Evolutionary conservation across 768 basidiomycete species (phyloP), one percentile per base, ranked within the genome.

Genomic region (Tephrocybe sp.): DNA sequence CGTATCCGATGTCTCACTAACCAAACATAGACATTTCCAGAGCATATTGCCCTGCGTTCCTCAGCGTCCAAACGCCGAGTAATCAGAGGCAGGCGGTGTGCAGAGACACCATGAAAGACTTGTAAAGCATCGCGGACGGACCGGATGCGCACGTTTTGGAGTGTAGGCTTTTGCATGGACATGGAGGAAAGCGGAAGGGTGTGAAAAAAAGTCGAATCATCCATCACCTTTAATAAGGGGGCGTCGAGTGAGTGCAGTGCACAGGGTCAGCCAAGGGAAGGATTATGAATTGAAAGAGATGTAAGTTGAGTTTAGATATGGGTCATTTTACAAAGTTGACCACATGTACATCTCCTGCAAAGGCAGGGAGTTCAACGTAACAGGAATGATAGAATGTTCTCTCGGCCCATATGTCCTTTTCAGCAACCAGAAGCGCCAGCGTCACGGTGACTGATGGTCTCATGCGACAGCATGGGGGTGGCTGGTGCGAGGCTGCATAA

Each of bases 11-110:
- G 24, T 38, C 45, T 35, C 16, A 60, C 71, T 49, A 49, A 74
- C 75, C 90, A 92, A 53, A 92, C 87, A 58, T 90, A 92, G 19
- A 91, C 87, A 57, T 88, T 88, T 21, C 89, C 89, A 0, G 89
- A 79, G 15, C 75, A 57, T 59, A 92, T 87, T 15, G 80, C 80
- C 39, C 83, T 75, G 34, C 89, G 80, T 65, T 92, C 89, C 63
- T 91, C 88, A 36, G 86, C 86, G 62, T 92, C 89, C 57, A 92
- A 78, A 7, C 89, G 83, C 48, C 89, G 81, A 18, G 86, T 87
- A 61, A 90, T 89, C 62, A 92, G 78, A 40, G 87, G 87, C 35
- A 91, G 74, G 48, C 73, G 63, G 58, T 82, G 77, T 52, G 75
- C 74, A 9, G 87, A 84, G 43, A 91, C 89, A 41, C 82, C 90